Percentiles rank a stretch among this genome's conserved stretches.
These are phyloP conservation scores for Psilocybe mexicana DNA, from an alignment of 1,284 basidiomycete species.

Conservation along the genomic window DNA sequence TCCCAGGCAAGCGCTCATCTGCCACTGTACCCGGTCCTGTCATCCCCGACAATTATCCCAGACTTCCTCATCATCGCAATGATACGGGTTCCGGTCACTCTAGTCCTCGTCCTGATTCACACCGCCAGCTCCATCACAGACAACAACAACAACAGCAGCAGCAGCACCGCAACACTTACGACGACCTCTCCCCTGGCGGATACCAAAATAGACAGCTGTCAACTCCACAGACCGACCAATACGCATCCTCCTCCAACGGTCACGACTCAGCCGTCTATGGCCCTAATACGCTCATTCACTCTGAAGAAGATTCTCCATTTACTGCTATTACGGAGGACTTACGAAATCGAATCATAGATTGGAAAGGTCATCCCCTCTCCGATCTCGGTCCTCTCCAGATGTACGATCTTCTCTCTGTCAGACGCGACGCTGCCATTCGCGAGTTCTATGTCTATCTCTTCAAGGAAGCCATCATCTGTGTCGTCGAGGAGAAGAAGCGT, in stretches of 20 bases:
- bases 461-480: slow-evolving; percentile 94
- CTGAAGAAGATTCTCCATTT: slow-evolving; percentile 71
- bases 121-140: slow-evolving; percentile 20
- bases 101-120: slow-evolving; percentile 35
- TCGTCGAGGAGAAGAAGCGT: slow-evolving; percentile 91
- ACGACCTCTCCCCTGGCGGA: slow-evolving; percentile 27
- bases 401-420: slow-evolving; percentile 88
- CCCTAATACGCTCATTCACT: slow-evolving; percentile 31
- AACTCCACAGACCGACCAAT: slow-evolving; percentile 29
- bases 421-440: slow-evolving; percentile 83
- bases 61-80: slow-evolving; percentile 33
- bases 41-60: slow-evolving; percentile 46
- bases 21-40: slow-evolving; percentile 61
- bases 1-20: slow-evolving; percentile 69
- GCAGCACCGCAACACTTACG: slow-evolving; percentile 2
- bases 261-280: slow-evolving; percentile 30
- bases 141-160: slow-evolving; percentile 17
- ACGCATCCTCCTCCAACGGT: slow-evolving; percentile 34
- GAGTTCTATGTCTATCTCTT: slow-evolving; percentile 97
- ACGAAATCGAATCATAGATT: slow-evolving; percentile 85
- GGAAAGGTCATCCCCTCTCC: slow-evolving; percentile 88
- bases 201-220: slow-evolving; percentile 30
- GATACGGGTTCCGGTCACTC: slow-evolving; percentile 41
- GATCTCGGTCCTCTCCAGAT: slow-evolving; percentile 88
- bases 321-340: slow-evolving; percentile 84